phyloP scores from a whole-genome alignment of 805 yeast genomes.

The Yueomyces sinensis region DNA sequence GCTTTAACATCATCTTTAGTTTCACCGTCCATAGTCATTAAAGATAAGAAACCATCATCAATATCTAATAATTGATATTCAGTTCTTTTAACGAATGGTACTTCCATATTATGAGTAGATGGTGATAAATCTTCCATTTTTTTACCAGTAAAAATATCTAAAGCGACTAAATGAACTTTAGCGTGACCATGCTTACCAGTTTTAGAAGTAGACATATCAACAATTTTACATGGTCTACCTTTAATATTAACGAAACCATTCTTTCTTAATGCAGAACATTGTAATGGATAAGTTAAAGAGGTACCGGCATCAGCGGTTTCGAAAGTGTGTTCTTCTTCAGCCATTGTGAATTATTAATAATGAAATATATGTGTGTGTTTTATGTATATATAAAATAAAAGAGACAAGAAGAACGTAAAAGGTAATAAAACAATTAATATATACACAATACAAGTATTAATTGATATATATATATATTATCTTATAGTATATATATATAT shows the following conservation, averaged over 20 bases:
- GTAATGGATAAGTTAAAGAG: conserved; percentile 94
- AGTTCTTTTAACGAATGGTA: conserved; percentile 87
- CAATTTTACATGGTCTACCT: conserved; percentile 98
- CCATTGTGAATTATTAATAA: conserved; percentile 8
- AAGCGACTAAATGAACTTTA: conserved; percentile 97
- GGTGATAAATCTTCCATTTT: conserved; percentile 98
- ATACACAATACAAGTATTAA: no score
- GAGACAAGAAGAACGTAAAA: no score
- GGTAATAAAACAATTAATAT: no score
- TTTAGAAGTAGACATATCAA: conserved; percentile 98
- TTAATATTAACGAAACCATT: conserved; percentile 96
- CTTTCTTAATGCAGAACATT: conserved; percentile 99
- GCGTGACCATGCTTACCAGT: conserved; percentile 99
- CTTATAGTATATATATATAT: no score
- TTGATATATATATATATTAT: no score
- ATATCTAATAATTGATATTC: conserved; percentile 94
- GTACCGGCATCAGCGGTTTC: conserved; percentile 98
- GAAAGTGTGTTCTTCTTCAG: conserved; percentile 70
- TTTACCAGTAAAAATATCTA: conserved; percentile 96
- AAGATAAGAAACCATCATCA: conserved; percentile 91
- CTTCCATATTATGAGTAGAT: conserved; percentile 99
- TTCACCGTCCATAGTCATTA: conserved; percentile 93
- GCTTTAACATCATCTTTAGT: conserved; percentile 96
- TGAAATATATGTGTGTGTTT: neutral
- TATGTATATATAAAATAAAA: no score